A percentile compares a stretch with the other conserved stretches of the same genome.
Evolutionary conservation across 305 asterid genomes (phyloP).

Genomic region (Fraxinus greggii): DNA sequence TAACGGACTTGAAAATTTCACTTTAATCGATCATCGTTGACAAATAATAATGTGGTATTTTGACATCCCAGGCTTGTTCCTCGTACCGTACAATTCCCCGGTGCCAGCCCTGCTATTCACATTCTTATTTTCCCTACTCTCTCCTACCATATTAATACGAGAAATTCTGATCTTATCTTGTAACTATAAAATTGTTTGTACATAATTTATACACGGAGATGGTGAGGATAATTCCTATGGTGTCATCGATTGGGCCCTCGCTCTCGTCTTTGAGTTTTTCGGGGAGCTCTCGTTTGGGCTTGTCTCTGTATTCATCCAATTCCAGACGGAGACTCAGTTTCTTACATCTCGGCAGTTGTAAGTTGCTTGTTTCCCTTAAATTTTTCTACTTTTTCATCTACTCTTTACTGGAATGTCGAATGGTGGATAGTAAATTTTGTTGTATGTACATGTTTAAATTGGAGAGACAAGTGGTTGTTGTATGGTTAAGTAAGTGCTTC

Average conservation of each 20-base stretch:
- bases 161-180: background rate
- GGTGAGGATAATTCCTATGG: constrained; percentile 83
- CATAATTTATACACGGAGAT: constrained; percentile 18
- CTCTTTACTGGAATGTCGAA: background rate
- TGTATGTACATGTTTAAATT: background rate
- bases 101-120: no score
- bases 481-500: background rate
- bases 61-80: no score
- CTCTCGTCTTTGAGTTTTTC: constrained; percentile 55
- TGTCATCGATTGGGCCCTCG: constrained; percentile 72
- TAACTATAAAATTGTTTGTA: background rate
- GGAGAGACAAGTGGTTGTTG: background rate
- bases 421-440: background rate
- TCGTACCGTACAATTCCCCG: no score
- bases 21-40: no score
- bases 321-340: constrained; percentile 31
- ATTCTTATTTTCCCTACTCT: no score
- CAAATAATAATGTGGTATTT: no score
- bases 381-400: background rate
- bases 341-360: constrained; percentile 49
- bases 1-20: no score
- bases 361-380: background rate
- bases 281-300: constrained; percentile 39
- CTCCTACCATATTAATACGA: no score
- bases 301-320: constrained; percentile 32